Evolutionary conservation across 1,139 yeast species (phyloP).

Genomic region (Barnettozyma hawaiiensis): DNA sequence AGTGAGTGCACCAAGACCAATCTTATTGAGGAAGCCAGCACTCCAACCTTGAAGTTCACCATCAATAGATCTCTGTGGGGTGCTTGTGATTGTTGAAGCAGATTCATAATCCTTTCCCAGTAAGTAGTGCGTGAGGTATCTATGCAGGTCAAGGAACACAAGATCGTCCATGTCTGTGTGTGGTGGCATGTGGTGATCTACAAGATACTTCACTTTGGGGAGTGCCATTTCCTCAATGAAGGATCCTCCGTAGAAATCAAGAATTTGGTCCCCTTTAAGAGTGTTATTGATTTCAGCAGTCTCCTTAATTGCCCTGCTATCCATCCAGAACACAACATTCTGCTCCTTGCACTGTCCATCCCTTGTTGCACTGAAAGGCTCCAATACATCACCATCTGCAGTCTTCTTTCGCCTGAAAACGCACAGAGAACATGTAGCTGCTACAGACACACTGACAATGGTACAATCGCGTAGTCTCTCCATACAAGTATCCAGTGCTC

Average conservation of each 20-base stretch:
- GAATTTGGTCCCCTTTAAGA: constrained; percentile 16
- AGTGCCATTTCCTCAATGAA: constrained; percentile 53
- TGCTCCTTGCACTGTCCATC: constrained; percentile 25
- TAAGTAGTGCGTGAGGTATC: constrained; percentile 41
- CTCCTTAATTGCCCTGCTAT: constrained; percentile 37
- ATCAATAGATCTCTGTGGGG: constrained; percentile 36
- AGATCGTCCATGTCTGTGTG: constrained; percentile 22
- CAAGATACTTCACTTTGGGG: constrained; percentile 43
- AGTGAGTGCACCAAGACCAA: constrained; percentile 21
- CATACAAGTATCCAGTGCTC: constrained; percentile 23
- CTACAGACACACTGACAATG: constrained; percentile 29
- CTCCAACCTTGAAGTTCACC: constrained; percentile 56
- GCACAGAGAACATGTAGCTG: constrained; percentile 55
- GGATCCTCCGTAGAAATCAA: constrained; percentile 38
- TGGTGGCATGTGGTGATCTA: constrained; percentile 26
- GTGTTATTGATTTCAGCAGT: constrained; percentile 30
- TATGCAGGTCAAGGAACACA: constrained; percentile 48
- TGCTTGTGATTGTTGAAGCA: constrained; percentile 12
- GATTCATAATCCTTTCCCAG: constrained; percentile 12
- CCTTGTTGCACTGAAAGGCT: constrained; percentile 31
- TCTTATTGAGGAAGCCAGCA: constrained; percentile 23
- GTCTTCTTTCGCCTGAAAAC: constrained; percentile 29
- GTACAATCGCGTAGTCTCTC: constrained; percentile 8
- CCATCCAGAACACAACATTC: constrained; percentile 59
- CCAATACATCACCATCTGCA: constrained; percentile 15